Conservation (phyloP, 1,139 yeast species). For the Magnusiomyces sp. region DNA sequence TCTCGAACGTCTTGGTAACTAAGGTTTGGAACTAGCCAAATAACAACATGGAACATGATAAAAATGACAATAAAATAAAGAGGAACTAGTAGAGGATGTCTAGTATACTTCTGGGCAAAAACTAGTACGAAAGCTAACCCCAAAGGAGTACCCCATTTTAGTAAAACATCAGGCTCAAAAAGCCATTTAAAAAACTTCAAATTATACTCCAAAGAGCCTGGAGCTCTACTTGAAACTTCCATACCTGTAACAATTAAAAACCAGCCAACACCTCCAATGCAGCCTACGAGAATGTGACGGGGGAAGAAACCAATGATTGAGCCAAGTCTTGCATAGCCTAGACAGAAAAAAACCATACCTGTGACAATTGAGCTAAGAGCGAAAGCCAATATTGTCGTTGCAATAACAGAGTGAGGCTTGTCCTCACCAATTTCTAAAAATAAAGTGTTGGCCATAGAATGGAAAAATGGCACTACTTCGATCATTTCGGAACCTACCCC, state of each 20-base stretch:
- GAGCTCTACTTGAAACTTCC: slow-evolving; percentile 76
- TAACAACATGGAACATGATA: slow-evolving; percentile 55
- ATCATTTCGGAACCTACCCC: slow-evolving; percentile 98
- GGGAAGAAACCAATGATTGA: slow-evolving; percentile 91
- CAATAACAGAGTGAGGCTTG: slow-evolving; percentile 53
- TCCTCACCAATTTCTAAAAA: slow-evolving; percentile 47
- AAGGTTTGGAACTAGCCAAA: slow-evolving; percentile 58
- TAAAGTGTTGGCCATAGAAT: slow-evolving; percentile 80
- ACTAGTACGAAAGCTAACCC: slow-evolving; percentile 48
- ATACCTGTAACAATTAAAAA: slow-evolving; percentile 83
- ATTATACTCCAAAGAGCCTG: slow-evolving; percentile 63
- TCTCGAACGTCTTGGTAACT: slow-evolving; percentile 53
- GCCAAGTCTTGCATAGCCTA: slow-evolving; percentile 78
- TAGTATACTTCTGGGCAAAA: slow-evolving; percentile 53
- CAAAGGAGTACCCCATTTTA: slow-evolving; percentile 71
- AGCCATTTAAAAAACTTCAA: slow-evolving; percentile 46
- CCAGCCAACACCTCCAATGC: slow-evolving; percentile 97
- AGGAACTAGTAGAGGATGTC: slow-evolving; percentile 76
- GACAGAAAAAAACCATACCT: slow-evolving; percentile 64
- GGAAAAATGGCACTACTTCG: slow-evolving; percentile 96
- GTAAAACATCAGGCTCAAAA: slow-evolving; percentile 35
- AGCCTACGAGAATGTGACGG: slow-evolving; percentile 88
- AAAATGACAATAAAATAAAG: slow-evolving; percentile 68
- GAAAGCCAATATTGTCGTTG: slow-evolving; percentile 82
- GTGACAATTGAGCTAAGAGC: slow-evolving; percentile 79